Evolutionary conservation across 2,329 filamentous ascomycete species (phyloP), one percentile per base, ranked within the genome.

Genomic region (Chaetomium sp.): DNA sequence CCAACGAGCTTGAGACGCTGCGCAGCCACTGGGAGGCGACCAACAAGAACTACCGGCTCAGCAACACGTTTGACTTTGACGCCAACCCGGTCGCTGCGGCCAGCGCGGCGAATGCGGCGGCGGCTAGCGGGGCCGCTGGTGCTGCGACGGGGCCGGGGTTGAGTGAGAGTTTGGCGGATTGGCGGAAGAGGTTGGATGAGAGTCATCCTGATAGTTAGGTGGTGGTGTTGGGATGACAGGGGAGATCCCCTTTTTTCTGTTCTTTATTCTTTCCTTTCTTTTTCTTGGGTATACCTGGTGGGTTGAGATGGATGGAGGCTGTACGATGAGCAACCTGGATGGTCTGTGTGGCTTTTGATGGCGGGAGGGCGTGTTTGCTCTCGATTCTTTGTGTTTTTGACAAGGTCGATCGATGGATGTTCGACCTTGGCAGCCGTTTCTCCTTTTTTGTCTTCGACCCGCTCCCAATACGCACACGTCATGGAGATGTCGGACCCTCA

Each of bases 11-110:
- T 6, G 94, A 99, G 69, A 88, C 89, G 10, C 78, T 99, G 48
- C 84, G 92, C 52, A 89, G 79, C 52, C 91, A 96, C 66, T 99
- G 94, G 94, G 91, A 97, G 73, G 89, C 87, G 41, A 96, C 91
- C 10, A 96, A 92, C 74, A 94, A 95, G 72, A 95, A 89, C 66
- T 96, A 97, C 71, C 87, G 94, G 32, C 76, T 96, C 45, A 95
- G 89, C 71, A 91, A 87, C 66, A 85, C 88, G 51, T 95, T 95
- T 65, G 91, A 96, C 68, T 91, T 95, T 64, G 91, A 96, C 55
- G 53, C 62, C 38, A 44, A 36, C 49, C 49, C 49, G 14, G 52
- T 42, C 55, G 62, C 40, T 52, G 53, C 5, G 44, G 49, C 45
- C 5, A 14, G 38, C 8, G 14, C 46, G 33, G 41, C 45, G 11